Evolutionary conservation across 78 protist genomes (phyloP).

Genomic region (Dictyostelium firmibasis): DNA sequence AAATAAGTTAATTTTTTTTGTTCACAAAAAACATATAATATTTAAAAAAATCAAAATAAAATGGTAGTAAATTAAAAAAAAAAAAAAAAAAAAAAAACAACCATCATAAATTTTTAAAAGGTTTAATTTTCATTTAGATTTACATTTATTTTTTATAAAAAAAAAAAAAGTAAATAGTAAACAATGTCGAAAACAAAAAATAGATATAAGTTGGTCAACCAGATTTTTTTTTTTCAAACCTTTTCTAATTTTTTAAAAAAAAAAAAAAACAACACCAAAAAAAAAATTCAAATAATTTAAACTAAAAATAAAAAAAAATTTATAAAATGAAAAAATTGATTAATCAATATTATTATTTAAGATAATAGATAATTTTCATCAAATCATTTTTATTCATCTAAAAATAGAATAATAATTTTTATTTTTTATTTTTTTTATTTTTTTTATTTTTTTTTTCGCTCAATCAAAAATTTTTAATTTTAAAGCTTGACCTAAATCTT

Average conservation of each 20-base stretch:
- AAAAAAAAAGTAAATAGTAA: not conserved
- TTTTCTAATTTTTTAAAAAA: too few species aligned
- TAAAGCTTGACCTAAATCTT: constrained; percentile 7
- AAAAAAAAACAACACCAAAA: too few species aligned
- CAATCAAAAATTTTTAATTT: not conserved
- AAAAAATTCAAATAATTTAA: not conserved
- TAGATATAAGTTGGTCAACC: not conserved
- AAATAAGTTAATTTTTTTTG: too few species aligned
- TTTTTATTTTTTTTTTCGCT: not conserved
- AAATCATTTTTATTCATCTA: not conserved
- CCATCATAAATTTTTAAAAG: not conserved
- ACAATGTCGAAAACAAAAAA: too few species aligned
- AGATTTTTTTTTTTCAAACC: not conserved
- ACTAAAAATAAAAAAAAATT: too few species aligned
- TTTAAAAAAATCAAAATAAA: too few species aligned
- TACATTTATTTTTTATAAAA: not conserved
- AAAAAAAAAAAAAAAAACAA: too few species aligned
- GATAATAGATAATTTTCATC: not conserved
- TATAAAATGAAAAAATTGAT: not conserved
- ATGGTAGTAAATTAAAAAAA: not conserved
- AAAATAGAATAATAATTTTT: not conserved
- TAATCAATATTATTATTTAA: not conserved
- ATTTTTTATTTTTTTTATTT: not conserved
- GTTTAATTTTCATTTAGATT: not conserved
- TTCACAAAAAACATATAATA: too few species aligned